Evolutionary conservation across 169 alveolate species (phyloP).

Genomic region (Babesia ovata): DNA sequence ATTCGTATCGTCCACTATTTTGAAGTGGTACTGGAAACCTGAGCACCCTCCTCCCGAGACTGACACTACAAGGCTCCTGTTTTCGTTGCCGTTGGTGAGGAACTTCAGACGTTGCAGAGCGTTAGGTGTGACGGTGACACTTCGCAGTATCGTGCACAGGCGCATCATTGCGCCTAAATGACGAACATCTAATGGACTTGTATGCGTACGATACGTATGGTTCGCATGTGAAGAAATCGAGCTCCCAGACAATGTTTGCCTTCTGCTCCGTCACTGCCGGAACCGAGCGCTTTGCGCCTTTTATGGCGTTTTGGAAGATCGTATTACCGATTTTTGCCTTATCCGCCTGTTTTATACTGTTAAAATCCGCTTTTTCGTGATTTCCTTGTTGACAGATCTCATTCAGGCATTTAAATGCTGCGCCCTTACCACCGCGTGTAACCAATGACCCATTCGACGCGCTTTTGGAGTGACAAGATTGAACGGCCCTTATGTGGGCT

Average conservation of each 20-base stretch:
- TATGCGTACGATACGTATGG: constrained; percentile 25
- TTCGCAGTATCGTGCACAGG: constrained; percentile 23
- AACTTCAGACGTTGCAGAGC: constrained; percentile 69
- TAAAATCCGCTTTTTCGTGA: too few species aligned
- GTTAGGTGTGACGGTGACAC: constrained; percentile 26
- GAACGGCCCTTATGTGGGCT: too few species aligned
- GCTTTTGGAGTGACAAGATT: too few species aligned
- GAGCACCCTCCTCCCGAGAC: constrained; percentile 82
- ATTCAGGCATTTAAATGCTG: too few species aligned
- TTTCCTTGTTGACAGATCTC: too few species aligned
- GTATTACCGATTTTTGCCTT: background rate
- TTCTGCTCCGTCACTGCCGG: constrained; percentile 13
- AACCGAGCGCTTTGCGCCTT: background rate
- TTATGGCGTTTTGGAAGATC: constrained; percentile 18
- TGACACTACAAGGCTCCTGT: constrained; percentile 61
- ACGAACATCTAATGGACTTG: constrained; percentile 3
- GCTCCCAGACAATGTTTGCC: constrained; percentile 32
- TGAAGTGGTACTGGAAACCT: constrained; percentile 76
- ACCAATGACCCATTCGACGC: too few species aligned
- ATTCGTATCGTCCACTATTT: constrained; percentile 54
- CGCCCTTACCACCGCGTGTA: too few species aligned
- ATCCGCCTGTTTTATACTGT: too few species aligned
- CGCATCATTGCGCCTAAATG: background rate
- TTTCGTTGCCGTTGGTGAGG: constrained; percentile 39
- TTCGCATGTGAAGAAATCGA: constrained; percentile 57